phyloP scores from a whole-genome alignment of 495 filamentous ascomycete genomes.

The Aspergillus cristatus region DNA sequence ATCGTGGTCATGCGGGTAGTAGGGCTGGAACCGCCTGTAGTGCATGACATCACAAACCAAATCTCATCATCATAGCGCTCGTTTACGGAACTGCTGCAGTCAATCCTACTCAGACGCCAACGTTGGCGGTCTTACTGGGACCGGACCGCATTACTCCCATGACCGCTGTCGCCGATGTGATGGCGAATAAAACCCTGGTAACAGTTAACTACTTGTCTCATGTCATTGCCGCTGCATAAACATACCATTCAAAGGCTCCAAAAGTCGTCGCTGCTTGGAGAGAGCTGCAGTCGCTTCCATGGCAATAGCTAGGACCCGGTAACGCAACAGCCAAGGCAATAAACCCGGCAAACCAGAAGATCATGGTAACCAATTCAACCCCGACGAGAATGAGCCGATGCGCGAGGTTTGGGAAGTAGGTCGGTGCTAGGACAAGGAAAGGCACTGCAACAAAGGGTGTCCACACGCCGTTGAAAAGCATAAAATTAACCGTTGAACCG shows the following conservation, averaged over 20 bases:
- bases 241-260: constrained; percentile 49
- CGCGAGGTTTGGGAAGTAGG: constrained; percentile 45
- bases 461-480: constrained; percentile 67
- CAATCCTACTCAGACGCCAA: constrained; percentile 13
- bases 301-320: constrained; percentile 36
- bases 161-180: constrained; percentile 30
- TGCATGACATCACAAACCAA: too few relatives aligned
- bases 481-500: constrained; percentile 49
- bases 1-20: too few relatives aligned
- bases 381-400: constrained; percentile 54
- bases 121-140: constrained; percentile 3
- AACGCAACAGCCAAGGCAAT: constrained; percentile 61
- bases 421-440: constrained; percentile 57
- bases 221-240: background rate
- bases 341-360: constrained; percentile 84
- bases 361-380: constrained; percentile 63
- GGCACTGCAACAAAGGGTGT: constrained; percentile 53
- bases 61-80: too few relatives aligned
- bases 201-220: constrained; percentile 1
- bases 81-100: constrained; percentile 8
- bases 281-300: constrained; percentile 35
- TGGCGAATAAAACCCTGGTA: constrained; percentile 43
- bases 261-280: constrained; percentile 46
- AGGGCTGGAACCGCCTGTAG: too few relatives aligned
- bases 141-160: constrained; percentile 7